Base-by-base conservation (phyloP, 148 eudicot species). In the Bassia scoparia region DNA sequence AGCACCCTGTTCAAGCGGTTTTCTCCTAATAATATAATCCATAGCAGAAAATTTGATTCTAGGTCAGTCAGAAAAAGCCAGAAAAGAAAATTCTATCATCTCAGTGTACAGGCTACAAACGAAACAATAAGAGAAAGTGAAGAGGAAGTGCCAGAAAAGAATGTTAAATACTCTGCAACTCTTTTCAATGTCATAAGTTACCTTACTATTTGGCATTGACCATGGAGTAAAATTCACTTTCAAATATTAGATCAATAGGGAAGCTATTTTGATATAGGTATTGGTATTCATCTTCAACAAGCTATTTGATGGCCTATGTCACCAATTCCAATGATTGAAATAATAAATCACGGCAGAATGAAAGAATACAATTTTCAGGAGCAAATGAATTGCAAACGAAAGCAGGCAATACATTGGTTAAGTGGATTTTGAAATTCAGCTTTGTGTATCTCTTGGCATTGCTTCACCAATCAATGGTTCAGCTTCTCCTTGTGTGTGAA, bases 401-500 rank as follows among this genome's bases (percentile, higher is more conserved):
- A 30, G n/a, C 24, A 56, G 48, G 66, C 61, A 61, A 71, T 17
- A 54, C 41, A 37, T 10, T 20, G n/a, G 71, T 31, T 46, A n/a
- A 49, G 21, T 21, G 63, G 33, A 56, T 55, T 71, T 17, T 21
- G 67, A 46, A 55, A 48, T 31, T 31, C 37, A 84, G 77, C 78
- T 80, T 77, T 82, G 80, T 20, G 81, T n/a, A 68, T 58, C 73
- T 80, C 49, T 75, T 83, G 56, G 85, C 88, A 73, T 82, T 54
- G 97, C 96, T 81, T 84, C 88, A 17, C 83, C 81, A 46, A 93
- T 82, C 87, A 93, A 76, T 69, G 85, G 17, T 78, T 90, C 92
- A 65, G 90, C 95, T 68, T 86, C 92, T 75, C 98, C 97, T 78
- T 93, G 82, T 61, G 80, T 81, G 78, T 90, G 61, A 48, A 90